Conservation (phyloP, 306 rosid genomes). For the Begonia fuchsioides region DNA sequence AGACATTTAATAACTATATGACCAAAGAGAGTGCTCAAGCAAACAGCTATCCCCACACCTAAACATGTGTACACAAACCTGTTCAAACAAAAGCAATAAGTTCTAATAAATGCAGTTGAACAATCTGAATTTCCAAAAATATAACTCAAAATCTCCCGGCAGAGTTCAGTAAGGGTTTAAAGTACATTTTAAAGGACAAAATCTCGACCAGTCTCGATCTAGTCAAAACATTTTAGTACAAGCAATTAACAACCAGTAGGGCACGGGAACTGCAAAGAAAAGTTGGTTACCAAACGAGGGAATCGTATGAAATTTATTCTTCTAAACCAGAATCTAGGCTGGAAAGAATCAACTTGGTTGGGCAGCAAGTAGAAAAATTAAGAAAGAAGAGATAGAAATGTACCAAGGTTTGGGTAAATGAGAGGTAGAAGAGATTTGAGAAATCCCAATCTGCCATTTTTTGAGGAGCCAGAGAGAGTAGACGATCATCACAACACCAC, state of each 20-base stretch:
- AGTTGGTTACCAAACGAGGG: no score
- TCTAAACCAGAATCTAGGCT: no score
- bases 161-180: no score
- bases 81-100: slow-evolving; percentile 14
- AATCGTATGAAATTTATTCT: no score
- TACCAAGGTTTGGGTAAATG: slow-evolving; percentile 23
- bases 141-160: no score
- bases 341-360: no score
- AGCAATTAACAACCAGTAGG: no score
- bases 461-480: slow-evolving; percentile 41
- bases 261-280: no score
- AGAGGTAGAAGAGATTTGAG: slow-evolving; percentile 10
- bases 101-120: not conserved
- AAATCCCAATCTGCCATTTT: slow-evolving; percentile 25
- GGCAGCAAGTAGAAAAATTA: not conserved
- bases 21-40: slow-evolving; percentile 31
- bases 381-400: not conserved
- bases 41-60: slow-evolving; percentile 33
- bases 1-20: slow-evolving; percentile 19
- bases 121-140: no score
- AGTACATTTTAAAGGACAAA: no score
- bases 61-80: slow-evolving; percentile 39
- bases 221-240: no score
- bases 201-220: no score
- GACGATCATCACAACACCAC: slow-evolving; percentile 26